Percentiles rank a stretch among this genome's conserved stretches.
phyloP scores from a whole-genome alignment of 768 basidiomycete species.

The Macrolepiota dolichaula region DNA sequence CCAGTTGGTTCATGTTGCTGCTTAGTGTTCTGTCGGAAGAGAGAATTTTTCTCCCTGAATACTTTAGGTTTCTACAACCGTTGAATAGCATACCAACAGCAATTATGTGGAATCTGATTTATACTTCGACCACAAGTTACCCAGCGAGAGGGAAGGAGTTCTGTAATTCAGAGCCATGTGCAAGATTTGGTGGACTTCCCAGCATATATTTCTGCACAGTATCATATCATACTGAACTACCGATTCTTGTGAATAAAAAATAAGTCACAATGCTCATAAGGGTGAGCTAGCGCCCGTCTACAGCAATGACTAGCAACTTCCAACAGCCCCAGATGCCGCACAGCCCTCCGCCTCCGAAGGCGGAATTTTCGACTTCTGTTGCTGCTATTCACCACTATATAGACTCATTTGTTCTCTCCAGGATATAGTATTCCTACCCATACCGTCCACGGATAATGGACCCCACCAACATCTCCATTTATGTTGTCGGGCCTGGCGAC shows the following conservation, averaged over 20 bases:
- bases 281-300: neutral
- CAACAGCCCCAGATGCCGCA: conserved; percentile 4
- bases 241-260: neutral
- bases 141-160: neutral
- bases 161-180: too few relatives aligned
- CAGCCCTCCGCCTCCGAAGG: neutral
- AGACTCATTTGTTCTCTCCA: neutral
- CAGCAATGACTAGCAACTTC: neutral
- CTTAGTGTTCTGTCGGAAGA: too few relatives aligned
- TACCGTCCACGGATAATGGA: neutral
- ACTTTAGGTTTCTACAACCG: neutral
- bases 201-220: neutral
- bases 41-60: neutral
- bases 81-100: conserved; percentile 4
- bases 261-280: neutral
- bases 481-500: neutral
- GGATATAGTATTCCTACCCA: neutral
- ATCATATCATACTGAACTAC: neutral
- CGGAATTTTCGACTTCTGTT: neutral
- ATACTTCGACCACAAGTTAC: neutral
- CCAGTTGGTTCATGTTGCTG: too few relatives aligned
- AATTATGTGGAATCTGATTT: neutral
- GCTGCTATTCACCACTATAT: conserved; percentile 5
- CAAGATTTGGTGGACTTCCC: neutral
- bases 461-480: neutral